These are phyloP conservation scores for Mycena polygramma DNA, from an alignment of 768 basidiomycete species.

Conservation along the genomic window DNA sequence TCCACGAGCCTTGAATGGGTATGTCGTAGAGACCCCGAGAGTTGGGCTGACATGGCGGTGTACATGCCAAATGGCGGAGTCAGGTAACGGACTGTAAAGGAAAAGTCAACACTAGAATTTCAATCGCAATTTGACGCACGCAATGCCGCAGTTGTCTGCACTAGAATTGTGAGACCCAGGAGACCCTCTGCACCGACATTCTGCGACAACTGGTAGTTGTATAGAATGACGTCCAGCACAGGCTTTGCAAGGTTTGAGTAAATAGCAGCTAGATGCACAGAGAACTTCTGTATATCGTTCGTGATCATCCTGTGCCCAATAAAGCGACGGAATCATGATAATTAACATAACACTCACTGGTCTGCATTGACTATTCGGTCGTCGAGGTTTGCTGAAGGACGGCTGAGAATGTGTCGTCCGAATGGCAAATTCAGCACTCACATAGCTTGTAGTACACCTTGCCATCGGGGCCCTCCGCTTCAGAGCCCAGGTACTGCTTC, in stretches of 20 bases:
- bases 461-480: constrained; percentile 71
- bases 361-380: constrained; percentile 97
- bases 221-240: constrained; percentile 90
- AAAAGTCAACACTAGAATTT: neutral
- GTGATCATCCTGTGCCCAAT: constrained; percentile 83
- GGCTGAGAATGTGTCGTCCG: constrained; percentile 3
- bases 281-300: constrained; percentile 95
- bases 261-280: constrained; percentile 90
- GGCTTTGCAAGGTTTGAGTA: constrained; percentile 97
- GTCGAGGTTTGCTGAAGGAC: constrained; percentile 83
- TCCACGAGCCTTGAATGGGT: constrained; percentile 93
- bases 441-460: constrained; percentile 96
- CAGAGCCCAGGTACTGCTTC: constrained; percentile 85
- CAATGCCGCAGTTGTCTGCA: constrained; percentile 86
- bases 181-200: constrained; percentile 97
- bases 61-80: constrained; percentile 95
- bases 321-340: constrained; percentile 17
- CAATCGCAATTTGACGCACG: constrained; percentile 62
- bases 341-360: constrained; percentile 66
- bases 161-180: constrained; percentile 82
- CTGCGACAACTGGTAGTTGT: constrained; percentile 94
- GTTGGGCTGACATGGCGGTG: constrained; percentile 87
- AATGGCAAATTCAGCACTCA: constrained; percentile 49
- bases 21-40: constrained; percentile 91
- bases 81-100: constrained; percentile 77